phyloP scores from a whole-genome alignment of 768 basidiomycete genomes.

The Agrocybe pediades region DNA sequence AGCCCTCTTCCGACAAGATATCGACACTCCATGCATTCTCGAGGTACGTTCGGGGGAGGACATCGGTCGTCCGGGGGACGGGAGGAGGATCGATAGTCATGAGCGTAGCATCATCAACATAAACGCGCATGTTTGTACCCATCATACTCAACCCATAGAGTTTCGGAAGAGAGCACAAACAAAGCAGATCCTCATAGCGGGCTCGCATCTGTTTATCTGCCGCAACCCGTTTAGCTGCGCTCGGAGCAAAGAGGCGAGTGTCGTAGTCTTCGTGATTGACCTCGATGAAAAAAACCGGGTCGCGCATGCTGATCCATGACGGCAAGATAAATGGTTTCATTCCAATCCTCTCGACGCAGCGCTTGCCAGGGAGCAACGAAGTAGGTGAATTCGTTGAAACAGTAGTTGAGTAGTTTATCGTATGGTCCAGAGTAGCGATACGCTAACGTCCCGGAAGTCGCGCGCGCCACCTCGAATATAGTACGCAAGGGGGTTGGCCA shows the following conservation, averaged over 20 bases:
- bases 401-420: slow-evolving; percentile 38
- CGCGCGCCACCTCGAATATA: slow-evolving; percentile 29
- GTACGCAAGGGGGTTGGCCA: slow-evolving; percentile 33
- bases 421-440: slow-evolving; percentile 40
- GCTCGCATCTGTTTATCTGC: slow-evolving; percentile 34
- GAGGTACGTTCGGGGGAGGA: slow-evolving; percentile 7
- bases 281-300: slow-evolving; percentile 33
- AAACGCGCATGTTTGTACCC: slow-evolving; percentile 38
- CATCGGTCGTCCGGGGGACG: neutral
- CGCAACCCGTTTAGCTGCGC: no score
- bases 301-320: slow-evolving; percentile 26
- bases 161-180: slow-evolving; percentile 28
- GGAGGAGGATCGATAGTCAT: neutral
- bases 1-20: slow-evolving; percentile 12
- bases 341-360: slow-evolving; percentile 8
- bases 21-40: slow-evolving; percentile 8
- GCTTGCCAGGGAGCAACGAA: slow-evolving; percentile 31
- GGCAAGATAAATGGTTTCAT: slow-evolving; percentile 26
- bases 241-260: slow-evolving; percentile 26
- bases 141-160: slow-evolving; percentile 36
- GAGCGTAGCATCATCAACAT: slow-evolving; percentile 25
- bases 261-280: slow-evolving; percentile 37
- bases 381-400: slow-evolving; percentile 20
- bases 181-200: slow-evolving; percentile 15
- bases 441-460: slow-evolving; percentile 18